phyloP scores from a whole-genome alignment of 805 yeast species.

The Zygosaccharomyces pseudorouxii region DNA sequence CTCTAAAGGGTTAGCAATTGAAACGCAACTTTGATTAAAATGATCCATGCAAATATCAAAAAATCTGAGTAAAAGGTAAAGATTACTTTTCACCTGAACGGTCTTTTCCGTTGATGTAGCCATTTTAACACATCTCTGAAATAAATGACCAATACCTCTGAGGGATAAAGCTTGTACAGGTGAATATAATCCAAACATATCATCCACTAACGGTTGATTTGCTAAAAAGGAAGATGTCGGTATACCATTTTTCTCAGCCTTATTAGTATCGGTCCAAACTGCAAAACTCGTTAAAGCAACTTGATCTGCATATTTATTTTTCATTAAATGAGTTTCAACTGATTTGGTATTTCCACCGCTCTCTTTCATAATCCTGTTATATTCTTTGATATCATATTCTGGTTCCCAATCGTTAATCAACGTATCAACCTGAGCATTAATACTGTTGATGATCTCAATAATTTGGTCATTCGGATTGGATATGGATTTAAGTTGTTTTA shows the following conservation, averaged over 20 bases:
- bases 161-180: slow-evolving; percentile 29
- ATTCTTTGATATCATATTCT: slow-evolving; percentile 13
- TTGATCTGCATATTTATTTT: slow-evolving; percentile 25
- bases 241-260: slow-evolving; percentile 3
- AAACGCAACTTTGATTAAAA: slow-evolving; percentile 19
- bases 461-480: slow-evolving; percentile 11
- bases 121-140: slow-evolving; percentile 14
- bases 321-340: slow-evolving; percentile 28
- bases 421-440: slow-evolving; percentile 17
- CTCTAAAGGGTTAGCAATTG: slow-evolving; percentile 28
- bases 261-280: slow-evolving; percentile 15
- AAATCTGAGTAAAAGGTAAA: slow-evolving; percentile 29
- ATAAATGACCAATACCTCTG: slow-evolving; percentile 29
- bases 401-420: slow-evolving; percentile 23
- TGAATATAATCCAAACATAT: slow-evolving; percentile 30
- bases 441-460: slow-evolving; percentile 15
- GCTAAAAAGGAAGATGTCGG: slow-evolving; percentile 9
- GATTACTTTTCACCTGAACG: slow-evolving; percentile 22
- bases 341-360: slow-evolving; percentile 16
- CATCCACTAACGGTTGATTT: slow-evolving; percentile 29
- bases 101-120: slow-evolving; percentile 12
- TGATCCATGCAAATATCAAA: slow-evolving; percentile 29
- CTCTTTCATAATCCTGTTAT: neutral
- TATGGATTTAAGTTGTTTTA: slow-evolving; percentile 16
- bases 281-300: slow-evolving; percentile 25